Evolutionary conservation across 139 green algal species (phyloP), one percentile per base, ranked within the genome.

Genomic region (Diplosphaera chodatii): DNA sequence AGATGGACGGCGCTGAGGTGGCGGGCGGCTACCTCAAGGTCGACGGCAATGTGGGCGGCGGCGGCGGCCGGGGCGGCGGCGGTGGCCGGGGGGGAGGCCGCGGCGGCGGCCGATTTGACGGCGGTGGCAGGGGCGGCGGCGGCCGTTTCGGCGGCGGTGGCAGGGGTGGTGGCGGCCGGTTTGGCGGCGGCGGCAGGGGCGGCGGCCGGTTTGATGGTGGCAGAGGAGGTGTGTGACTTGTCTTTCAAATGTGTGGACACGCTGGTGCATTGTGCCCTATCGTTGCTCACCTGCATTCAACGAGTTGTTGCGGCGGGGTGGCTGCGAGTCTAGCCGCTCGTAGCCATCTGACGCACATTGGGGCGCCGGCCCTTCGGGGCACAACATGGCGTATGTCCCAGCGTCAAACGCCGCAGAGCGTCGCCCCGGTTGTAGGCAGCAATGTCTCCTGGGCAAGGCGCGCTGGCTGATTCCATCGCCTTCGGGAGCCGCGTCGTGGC

Each of bases 21-120:
- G 84, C 82, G 13, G 88, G 88, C 33, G 78, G 88, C 27, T 87
- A 72, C 48, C 73, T 94, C 16, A 87, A 89, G 73, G 77, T 87
- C 0, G 85, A 88, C 68, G 37, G 70, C 22, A 79, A 85, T 41
- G 41, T 25, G 1, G 30, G 32, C 18, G 71, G 75, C 34, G 76
- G 71, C 56, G 73, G 79, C 22, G 71, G 72, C 27, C 59, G 80
- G 30, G 69, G 67, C 25, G 40, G 70, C 29, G 78, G 79, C 55
- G 75, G 78, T 22, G 74, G 79, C 40, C 27, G 76, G 15, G 77
- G 82, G 10, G 84, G 86, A 40, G 86, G 84, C 40, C 59, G 82
- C 13, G 75, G 82, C 4, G 67, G 85, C 32, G 77, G 80, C 32
- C 32, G 77, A 25, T 75, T 73, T 29, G 29, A 74, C 25, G 77